Evolutionary conservation across 2,329 filamentous ascomycete genomes (phyloP), one percentile per base, ranked within the genome.

Genomic region (Ceratocystis colombiana): DNA sequence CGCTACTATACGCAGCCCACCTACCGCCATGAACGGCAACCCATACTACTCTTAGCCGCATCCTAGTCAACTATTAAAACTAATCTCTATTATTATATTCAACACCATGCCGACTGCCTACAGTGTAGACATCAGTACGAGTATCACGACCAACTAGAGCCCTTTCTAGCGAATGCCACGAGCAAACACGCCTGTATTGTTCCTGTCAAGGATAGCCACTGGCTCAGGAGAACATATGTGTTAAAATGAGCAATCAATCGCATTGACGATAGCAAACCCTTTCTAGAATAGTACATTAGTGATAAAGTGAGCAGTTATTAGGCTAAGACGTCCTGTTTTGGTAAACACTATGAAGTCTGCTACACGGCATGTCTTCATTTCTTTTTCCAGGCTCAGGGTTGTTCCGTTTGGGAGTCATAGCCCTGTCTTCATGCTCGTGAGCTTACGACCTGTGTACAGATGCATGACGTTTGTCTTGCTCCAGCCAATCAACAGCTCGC

Each of bases 291-390:
- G 62, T 12, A 68, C 15, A 50, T 68, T 69, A 10, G 64, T 64
- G 30, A 70, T 53, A 12, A 68, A 69, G 59, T 70, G 68, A 12
- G 69, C 67, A 20, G 68, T 37, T 6, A 70, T 61, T 20, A 64
- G 30, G 25, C 64, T 59, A 17, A 30, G 20, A 22, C 61, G 64
- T 20, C 67, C 64, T 6, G 65, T 22, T 8, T 62, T 55, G 17
- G 68, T 66, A 1, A 41, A 44, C 4, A 69, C 30, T 45, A 68
- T 67, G 25, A 68, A 68, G 37, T 69, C 68, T 10, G 66, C 61
- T 25, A 67, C 63, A 44, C 66, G 62, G 44, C 22, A 33, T 12
- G 48, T 37, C 10, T 37, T 37, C 10, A 37, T 37, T 37, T 37
- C 10, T 12, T 37, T 37, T 7, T 37, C 33, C 10, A 12, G 33